Base-by-base conservation (phyloP, 192 early-diverging fungal genomes). In the Chytriomyces confervae region DNA sequence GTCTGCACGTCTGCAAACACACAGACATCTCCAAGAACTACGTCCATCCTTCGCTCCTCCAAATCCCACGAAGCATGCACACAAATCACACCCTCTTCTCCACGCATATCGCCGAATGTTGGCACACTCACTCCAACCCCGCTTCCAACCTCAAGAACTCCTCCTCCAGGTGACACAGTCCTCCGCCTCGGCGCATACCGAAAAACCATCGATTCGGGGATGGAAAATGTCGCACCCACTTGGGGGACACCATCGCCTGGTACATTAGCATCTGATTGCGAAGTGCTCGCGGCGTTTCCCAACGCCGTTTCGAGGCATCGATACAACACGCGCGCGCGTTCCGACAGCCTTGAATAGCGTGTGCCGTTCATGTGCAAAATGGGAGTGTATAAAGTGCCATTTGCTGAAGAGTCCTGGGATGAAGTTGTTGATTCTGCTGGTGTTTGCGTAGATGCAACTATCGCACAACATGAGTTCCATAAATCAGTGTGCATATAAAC, bases 21-120 rank as follows among this genome's bases (percentile, higher is more conserved):
- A 16, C 11, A 13, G 6, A 68, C 7, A 36, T 68, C 66, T 20
- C 66, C 66, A 11, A 68, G 11, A 46, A 11, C 9, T 0, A 43
- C 3, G 0, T 48, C 46, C 10, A 10, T 23, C 16, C 23, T 48
- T 16, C 45, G 66, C 47, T 18, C 23, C 11, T 18, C 44, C 16
- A 68, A 46, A 68, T 68, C 66, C 10, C 36, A 43, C 44, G 10
- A 27, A 64, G 27, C 62, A 47, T 20, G 53, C 53, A 57, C 44
- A 46, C 66, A 27, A 3, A 46, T n/a, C 5, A 48, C 66, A 8
- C 66, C 66, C 3, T 44, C 66, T 45, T 68, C 66, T 68, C 23
- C 46, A 18, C 13, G 5, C 16, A 11, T 27, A 0, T 46, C 66
- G 7, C 66, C 66, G 46, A 68, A 68, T 46, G 18, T 4, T 36